Conservation (phyloP, 2,329 filamentous ascomycete genomes). For the Fusarium lateritium region DNA sequence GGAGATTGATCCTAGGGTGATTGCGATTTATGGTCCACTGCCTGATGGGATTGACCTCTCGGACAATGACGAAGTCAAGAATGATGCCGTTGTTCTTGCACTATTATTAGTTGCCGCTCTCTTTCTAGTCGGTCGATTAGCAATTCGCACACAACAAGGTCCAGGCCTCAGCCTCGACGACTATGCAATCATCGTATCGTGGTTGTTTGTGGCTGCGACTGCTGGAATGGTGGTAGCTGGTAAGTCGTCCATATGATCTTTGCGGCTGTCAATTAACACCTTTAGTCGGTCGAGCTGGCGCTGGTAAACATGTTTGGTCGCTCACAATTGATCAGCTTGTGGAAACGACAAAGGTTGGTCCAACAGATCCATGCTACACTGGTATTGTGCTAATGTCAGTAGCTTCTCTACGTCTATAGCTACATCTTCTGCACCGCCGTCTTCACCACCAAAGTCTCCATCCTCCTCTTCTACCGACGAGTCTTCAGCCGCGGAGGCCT, state of each 20-base stretch:
- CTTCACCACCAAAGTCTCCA: conserved; percentile 25
- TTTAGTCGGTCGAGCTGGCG: conserved; percentile 14
- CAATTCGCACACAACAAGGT: conserved; percentile 10
- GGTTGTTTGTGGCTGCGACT: conserved; percentile 14
- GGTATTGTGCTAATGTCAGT: neutral
- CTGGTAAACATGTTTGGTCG: conserved; percentile 28
- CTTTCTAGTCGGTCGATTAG: conserved; percentile 9
- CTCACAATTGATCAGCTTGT: conserved; percentile 9
- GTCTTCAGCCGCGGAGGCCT: conserved; percentile 2
- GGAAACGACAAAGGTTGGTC: conserved; percentile 18
- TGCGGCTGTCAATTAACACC: neutral
- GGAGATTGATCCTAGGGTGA: conserved; percentile 18
- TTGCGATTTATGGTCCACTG: conserved; percentile 16
- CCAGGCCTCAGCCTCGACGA: conserved; percentile 23
- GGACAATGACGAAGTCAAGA: conserved; percentile 6
- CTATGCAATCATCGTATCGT: conserved; percentile 23
- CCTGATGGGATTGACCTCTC: conserved; percentile 15
- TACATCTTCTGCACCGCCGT: conserved; percentile 23
- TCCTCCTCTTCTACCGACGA: conserved; percentile 30
- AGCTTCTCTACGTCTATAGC: conserved; percentile 23
- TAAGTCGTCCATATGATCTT: neutral
- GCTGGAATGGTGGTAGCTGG: conserved; percentile 13
- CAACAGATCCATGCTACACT: rapidly evolving
- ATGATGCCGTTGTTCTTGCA: conserved; percentile 15
- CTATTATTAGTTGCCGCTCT: conserved; percentile 14